Evolutionary conservation across 192 early-diverging fungal genomes (phyloP), one percentile per base, ranked within the genome.

Genomic region (Backusella luteola): DNA sequence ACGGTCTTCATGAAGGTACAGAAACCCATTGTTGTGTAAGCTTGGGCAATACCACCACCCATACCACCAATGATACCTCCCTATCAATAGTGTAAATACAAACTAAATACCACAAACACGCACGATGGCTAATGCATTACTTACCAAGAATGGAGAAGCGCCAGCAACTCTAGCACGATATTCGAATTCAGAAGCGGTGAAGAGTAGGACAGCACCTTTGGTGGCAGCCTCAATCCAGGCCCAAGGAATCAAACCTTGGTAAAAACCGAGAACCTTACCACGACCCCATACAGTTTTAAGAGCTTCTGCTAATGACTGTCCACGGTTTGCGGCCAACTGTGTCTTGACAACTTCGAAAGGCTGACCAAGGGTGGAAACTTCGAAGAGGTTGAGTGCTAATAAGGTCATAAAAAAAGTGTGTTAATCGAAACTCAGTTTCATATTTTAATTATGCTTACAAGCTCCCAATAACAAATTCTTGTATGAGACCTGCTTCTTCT

Each of bases 1-100:
- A 94, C 94, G 3, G 97, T 98, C 88, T 96, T 96, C 97, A 99
- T 98, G 85, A 98, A 98, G 0, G 97, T 99, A 84, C 97, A 98
- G 86, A 98, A 98, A n/a, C 98, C 98, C 98, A 99, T 99, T 26
- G 98, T 99, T 56, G 96, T 92, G 87, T 98, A 99, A 0, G 97
- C 96, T 87, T 97, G 96, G 21, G 94, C 93, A 38, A 97, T 85
- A 78, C 98, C 98, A 73, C 97, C 98, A 68, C 88, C 95, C 90
- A 98, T 95, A 23, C 98, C 98, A 70, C 96, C 96, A 42, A 96
- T 66, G 66, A 97, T 90, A 73, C 96, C 97, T n/a, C 94, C 90
- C 87, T 87, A 71, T 35, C 19, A 67, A 32, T n/a, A 32, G 9
- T 5, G 41, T 32, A 12, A 11, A 39, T 41, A 44, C 14, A 4